These are phyloP conservation scores for Oidiodendron maius DNA, from an alignment of 495 filamentous ascomycete genomes.

Conservation along the genomic window DNA sequence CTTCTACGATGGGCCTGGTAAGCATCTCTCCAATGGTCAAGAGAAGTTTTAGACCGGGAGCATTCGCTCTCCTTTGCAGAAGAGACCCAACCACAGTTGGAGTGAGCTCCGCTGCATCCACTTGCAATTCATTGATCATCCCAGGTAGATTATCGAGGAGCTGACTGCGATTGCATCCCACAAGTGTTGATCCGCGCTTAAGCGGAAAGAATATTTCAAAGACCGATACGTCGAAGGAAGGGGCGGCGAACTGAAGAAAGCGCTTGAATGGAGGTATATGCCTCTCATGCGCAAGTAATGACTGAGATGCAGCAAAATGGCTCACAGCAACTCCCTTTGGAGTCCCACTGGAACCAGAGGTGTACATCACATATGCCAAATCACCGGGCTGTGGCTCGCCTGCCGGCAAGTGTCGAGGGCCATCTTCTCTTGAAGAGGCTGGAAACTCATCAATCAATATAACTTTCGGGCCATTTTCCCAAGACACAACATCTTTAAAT, in stretches of 20 bases:
- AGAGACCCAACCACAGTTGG: slow-evolving; percentile 72
- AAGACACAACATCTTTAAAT: slow-evolving; percentile 26
- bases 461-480: slow-evolving; percentile 27
- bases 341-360: slow-evolving; percentile 80
- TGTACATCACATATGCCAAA: slow-evolving; percentile 87
- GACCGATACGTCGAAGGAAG: slow-evolving; percentile 83
- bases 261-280: slow-evolving; percentile 66
- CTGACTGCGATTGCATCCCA: slow-evolving; percentile 54
- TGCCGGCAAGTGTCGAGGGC: background rate
- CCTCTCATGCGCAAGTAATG: slow-evolving; percentile 67
- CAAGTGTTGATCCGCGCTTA: slow-evolving; percentile 61
- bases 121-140: slow-evolving; percentile 53
- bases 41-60: slow-evolving; percentile 56
- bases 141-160: slow-evolving; percentile 66
- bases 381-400: slow-evolving; percentile 24
- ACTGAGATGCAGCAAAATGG: slow-evolving; percentile 70
- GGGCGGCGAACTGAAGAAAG: slow-evolving; percentile 82
- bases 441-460: slow-evolving; percentile 23
- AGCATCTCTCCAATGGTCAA: slow-evolving; percentile 89
- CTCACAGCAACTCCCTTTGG: slow-evolving; percentile 81
- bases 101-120: slow-evolving; percentile 78
- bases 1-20: slow-evolving; percentile 59
- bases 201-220: slow-evolving; percentile 87
- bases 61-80: slow-evolving; percentile 51
- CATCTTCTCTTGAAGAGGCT: background rate